These are phyloP conservation scores for Amborella trichopoda DNA, from an alignment of 164 flowering plant species.

Conservation along the genomic window DNA sequence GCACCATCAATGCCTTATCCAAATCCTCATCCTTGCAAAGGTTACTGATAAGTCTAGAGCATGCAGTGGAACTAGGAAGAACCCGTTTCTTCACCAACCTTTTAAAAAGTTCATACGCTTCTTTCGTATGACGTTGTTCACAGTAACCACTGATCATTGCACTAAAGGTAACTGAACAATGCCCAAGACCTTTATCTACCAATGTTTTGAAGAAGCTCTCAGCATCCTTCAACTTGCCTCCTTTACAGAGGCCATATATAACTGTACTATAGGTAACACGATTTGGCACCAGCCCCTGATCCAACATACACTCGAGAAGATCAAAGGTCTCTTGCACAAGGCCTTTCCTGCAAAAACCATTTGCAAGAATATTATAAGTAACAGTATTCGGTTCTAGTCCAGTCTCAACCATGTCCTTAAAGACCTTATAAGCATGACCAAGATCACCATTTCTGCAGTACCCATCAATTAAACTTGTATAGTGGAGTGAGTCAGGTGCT, in stretches of 20 bases:
- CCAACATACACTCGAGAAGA: slow-evolving; percentile 35
- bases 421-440: slow-evolving; percentile 28
- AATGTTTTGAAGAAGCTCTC: slow-evolving; percentile 30
- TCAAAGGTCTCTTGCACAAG: slow-evolving; percentile 17
- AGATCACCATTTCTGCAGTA: slow-evolving; percentile 38
- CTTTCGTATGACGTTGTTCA: slow-evolving; percentile 19
- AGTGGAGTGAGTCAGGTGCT: slow-evolving; percentile 47
- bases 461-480: slow-evolving; percentile 56
- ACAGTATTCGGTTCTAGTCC: slow-evolving; percentile 48
- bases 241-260: slow-evolving; percentile 60
- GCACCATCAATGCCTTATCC: slow-evolving; percentile 28
- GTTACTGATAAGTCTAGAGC: slow-evolving; percentile 30
- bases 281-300: slow-evolving; percentile 37
- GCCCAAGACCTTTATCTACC: slow-evolving; percentile 21
- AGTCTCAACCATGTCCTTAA: slow-evolving; percentile 31
- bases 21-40: slow-evolving; percentile 32
- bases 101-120: slow-evolving; percentile 40
- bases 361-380: slow-evolving; percentile 47
- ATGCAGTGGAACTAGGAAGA: slow-evolving; percentile 18
- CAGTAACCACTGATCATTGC: slow-evolving; percentile 69
- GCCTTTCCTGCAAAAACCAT: slow-evolving; percentile 47
- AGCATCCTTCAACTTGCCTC: slow-evolving; percentile 57
- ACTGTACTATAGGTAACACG: slow-evolving; percentile 28
- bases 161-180: slow-evolving; percentile 24
- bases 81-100: slow-evolving; percentile 20